Conservation (phyloP, 2,329 filamentous ascomycete species). For the Fusarium longipes region DNA sequence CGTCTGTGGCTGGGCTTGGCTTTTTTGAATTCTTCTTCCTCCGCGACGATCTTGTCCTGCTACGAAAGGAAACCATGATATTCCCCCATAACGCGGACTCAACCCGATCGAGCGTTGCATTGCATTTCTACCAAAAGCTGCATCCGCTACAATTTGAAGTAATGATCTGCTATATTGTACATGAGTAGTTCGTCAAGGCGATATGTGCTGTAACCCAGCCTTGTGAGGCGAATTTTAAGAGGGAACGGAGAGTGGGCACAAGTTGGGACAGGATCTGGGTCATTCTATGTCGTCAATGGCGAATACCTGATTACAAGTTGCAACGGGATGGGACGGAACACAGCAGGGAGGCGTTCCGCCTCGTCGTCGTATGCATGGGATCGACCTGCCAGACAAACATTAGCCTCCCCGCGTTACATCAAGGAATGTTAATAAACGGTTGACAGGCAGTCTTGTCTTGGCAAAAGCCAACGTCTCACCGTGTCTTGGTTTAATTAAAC, state of each 20-base stretch:
- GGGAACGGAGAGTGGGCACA: background rate
- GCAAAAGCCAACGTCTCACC: slow-evolving; percentile 1
- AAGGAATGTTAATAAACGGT: background rate
- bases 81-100: background rate
- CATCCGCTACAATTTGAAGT: background rate
- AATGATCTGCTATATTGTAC: slow-evolving; percentile 22
- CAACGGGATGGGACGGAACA: background rate
- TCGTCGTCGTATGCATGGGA: background rate
- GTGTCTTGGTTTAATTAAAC: background rate
- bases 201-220: slow-evolving; percentile 19
- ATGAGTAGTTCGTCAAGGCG: background rate
- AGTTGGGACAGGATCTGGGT: background rate
- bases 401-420: background rate
- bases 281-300: background rate
- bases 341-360: background rate
- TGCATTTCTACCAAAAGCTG: slow-evolving; percentile 1
- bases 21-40: background rate
- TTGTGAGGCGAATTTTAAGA: slow-evolving; percentile 19
- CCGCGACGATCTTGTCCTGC: slow-evolving; percentile 7
- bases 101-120: slow-evolving; percentile 23
- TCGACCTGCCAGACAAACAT: slow-evolving; percentile 5
- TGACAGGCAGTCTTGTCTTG: background rate
- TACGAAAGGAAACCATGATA: background rate
- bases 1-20: slow-evolving; percentile 6
- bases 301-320: background rate